Conservation (phyloP, 1,284 basidiomycete species). For the Leccinum fallax region DNA sequence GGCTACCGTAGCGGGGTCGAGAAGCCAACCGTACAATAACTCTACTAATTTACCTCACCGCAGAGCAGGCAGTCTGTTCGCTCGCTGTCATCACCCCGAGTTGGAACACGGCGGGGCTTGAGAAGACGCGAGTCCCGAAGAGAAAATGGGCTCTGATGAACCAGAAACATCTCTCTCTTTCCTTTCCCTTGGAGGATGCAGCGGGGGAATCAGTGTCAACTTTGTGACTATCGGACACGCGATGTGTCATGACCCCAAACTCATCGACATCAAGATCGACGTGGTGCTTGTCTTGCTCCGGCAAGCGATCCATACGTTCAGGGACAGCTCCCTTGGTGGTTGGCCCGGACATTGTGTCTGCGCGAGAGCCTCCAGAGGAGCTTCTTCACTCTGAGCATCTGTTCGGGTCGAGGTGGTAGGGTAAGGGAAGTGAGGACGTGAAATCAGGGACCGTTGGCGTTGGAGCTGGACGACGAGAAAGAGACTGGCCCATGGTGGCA, state of each 20-base stretch:
- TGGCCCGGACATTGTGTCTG: constrained; percentile 14
- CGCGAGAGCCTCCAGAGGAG: constrained; percentile 46
- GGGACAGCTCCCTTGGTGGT: constrained; percentile 9
- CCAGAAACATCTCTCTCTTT: constrained; percentile 38
- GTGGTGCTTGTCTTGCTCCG: constrained; percentile 30
- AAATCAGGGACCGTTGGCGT: constrained; percentile 20
- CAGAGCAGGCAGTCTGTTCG: too few species aligned
- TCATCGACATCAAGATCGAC: constrained; percentile 34
- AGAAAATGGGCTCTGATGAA: constrained; percentile 59
- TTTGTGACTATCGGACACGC: constrained; percentile 32
- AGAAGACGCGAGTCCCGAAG: constrained; percentile 46
- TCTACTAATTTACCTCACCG: too few species aligned
- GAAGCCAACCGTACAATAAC: too few species aligned
- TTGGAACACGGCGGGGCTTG: constrained; percentile 18
- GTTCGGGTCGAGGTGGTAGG: constrained; percentile 24
- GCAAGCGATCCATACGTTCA: constrained; percentile 12
- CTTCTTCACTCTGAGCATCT: constrained; percentile 32
- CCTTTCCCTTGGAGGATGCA: constrained; percentile 33
- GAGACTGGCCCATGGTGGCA: constrained; percentile 21
- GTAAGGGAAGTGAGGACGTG: constrained; percentile 21
- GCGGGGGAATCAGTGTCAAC: constrained; percentile 18
- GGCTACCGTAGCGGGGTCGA: too few species aligned
- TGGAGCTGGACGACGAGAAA: constrained; percentile 25
- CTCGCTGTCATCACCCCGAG: background rate
- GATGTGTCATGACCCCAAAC: constrained; percentile 34